Percentiles rank a stretch among this genome's conserved stretches.
Evolutionary conservation across 257 asterid genomes (phyloP).

Genomic region (Solanum boliviense): DNA sequence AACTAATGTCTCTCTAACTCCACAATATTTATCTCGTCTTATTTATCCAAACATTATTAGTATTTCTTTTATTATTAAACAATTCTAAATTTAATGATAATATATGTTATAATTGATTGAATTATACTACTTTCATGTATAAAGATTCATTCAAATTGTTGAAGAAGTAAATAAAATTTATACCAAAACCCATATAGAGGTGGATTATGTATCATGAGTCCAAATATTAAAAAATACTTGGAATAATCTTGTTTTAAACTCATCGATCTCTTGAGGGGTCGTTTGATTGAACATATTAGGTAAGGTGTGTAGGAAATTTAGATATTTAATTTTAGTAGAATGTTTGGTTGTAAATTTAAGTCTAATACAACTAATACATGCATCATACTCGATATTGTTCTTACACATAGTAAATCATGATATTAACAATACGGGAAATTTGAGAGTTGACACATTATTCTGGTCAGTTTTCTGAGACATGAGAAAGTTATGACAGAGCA

Average conservation of each 20-base stretch:
- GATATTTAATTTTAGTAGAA: no score
- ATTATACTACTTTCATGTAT: background rate
- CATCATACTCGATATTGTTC: background rate
- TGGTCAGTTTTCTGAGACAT: conserved; percentile 6
- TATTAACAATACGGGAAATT: background rate
- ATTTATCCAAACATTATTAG: background rate
- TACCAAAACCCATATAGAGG: background rate
- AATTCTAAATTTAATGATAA: background rate
- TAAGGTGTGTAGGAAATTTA: no score
- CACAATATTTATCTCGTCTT: background rate
- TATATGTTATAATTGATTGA: background rate
- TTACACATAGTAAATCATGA: background rate
- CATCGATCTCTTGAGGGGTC: no score
- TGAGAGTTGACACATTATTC: background rate
- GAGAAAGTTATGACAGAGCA: conserved; percentile 15
- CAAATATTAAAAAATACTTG: no score
- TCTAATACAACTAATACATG: no score
- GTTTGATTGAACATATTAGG: no score
- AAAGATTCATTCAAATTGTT: background rate
- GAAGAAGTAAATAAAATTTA: no score
- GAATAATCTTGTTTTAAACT: no score
- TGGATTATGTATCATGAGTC: background rate
- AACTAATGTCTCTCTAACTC: background rate
- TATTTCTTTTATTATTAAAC: background rate
- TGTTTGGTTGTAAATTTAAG: no score